Evolutionary conservation across 2,329 filamentous ascomycete genomes (phyloP).

Genomic region (Botrytis porri): DNA sequence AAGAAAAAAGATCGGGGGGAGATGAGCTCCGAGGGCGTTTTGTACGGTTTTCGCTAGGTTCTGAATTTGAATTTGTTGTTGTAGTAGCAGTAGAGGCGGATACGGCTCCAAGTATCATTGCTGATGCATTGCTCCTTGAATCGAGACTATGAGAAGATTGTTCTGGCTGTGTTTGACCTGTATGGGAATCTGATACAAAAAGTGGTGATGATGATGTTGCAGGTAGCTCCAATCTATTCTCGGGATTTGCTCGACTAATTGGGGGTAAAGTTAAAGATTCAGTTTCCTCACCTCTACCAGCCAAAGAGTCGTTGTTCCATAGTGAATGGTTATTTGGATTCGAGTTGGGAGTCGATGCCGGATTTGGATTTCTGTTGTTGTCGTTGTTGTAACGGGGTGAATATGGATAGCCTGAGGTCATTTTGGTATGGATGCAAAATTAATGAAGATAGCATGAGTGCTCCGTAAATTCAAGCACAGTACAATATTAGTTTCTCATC

Average conservation of each 20-base stretch:
- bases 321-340: background rate
- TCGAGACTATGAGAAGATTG: background rate
- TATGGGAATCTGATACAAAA: constrained; percentile 9
- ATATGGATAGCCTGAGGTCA: constrained; percentile 16
- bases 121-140: background rate
- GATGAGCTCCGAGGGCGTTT: constrained; percentile 2
- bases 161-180: background rate
- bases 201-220: constrained; percentile 6
- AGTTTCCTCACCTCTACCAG: background rate
- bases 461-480: constrained; percentile 11
- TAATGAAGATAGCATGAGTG: constrained; percentile 20
- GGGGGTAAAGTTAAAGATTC: constrained; percentile 15
- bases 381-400: constrained; percentile 1
- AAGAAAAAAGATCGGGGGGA: background rate
- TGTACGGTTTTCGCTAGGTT: background rate
- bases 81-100: background rate
- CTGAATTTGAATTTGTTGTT: background rate
- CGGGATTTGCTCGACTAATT: background rate
- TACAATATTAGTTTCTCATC: background rate
- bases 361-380: constrained; percentile 8
- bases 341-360: background rate
- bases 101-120: background rate
- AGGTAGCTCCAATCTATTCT: background rate
- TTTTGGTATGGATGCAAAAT: constrained; percentile 10
- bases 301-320: constrained; percentile 8